Evolutionary conservation across 2,329 filamentous ascomycete genomes (phyloP).

Genomic region (Cordyceps fumosorosea): DNA sequence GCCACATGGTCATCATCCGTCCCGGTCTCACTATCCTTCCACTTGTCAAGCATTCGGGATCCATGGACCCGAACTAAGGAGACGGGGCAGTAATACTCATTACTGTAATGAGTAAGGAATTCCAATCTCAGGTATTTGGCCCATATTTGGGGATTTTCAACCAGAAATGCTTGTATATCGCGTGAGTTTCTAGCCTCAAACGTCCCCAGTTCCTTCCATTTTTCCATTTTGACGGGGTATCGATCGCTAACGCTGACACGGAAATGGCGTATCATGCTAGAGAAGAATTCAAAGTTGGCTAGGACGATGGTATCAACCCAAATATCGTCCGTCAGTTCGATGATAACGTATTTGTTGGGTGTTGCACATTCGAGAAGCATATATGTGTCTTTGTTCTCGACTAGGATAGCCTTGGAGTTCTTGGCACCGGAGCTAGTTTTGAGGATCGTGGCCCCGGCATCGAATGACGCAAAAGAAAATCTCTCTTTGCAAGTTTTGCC

Average conservation of each 20-base stretch:
- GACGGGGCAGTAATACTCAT: constrained; percentile 92
- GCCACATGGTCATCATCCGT: constrained; percentile 56
- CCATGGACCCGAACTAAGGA: constrained; percentile 89
- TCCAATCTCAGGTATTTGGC: constrained; percentile 89
- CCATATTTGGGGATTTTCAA: constrained; percentile 95
- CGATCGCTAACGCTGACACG: constrained; percentile 88
- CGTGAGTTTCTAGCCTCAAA: constrained; percentile 90
- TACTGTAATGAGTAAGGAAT: constrained; percentile 88
- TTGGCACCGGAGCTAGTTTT: constrained; percentile 85
- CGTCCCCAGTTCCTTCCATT: constrained; percentile 82
- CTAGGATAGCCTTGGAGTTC: constrained; percentile 78
- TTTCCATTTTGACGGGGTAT: constrained; percentile 85
- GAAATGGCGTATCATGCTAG: constrained; percentile 89
- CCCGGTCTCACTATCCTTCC: constrained; percentile 70
- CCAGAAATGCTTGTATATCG: constrained; percentile 87
- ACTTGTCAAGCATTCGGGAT: constrained; percentile 91
- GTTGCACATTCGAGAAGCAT: constrained; percentile 90
- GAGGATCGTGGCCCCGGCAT: constrained; percentile 86
- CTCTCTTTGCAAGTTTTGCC: constrained; percentile 97
- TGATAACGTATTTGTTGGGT: constrained; percentile 85
- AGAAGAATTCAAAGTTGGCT: constrained; percentile 98
- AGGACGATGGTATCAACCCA: constrained; percentile 94
- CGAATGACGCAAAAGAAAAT: constrained; percentile 96
- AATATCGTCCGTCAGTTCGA: constrained; percentile 82
- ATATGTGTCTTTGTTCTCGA: constrained; percentile 98